These are phyloP conservation scores for Cardamine occulta DNA, from an alignment of 345 rosid genomes.

Conservation along the genomic window DNA sequence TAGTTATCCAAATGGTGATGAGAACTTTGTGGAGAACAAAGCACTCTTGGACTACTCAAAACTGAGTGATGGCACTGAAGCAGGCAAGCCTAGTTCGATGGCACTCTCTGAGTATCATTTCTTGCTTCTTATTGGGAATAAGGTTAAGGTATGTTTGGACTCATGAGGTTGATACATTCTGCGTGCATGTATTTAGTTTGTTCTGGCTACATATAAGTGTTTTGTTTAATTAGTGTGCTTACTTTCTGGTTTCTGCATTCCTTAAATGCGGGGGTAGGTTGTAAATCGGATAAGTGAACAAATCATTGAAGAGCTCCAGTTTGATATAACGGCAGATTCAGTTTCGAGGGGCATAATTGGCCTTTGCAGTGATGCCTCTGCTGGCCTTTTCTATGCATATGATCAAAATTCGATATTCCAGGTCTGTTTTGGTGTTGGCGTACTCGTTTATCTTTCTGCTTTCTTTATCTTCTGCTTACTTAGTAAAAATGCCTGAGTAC, in stretches of 20 bases:
- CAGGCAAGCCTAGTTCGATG: slow-evolving; percentile 82
- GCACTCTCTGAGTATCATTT: slow-evolving; percentile 97
- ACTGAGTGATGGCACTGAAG: slow-evolving; percentile 72
- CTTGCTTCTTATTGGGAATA: slow-evolving; percentile 88
- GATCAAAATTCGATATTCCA: slow-evolving; percentile 95
- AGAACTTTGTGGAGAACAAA: slow-evolving; percentile 97
- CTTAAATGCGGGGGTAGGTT: slow-evolving; percentile 58
- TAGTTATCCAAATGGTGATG: slow-evolving; percentile 90
- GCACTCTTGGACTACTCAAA: slow-evolving; percentile 86
- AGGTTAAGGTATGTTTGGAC: slow-evolving; percentile 81
- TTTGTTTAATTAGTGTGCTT: slow-evolving; percentile 31
- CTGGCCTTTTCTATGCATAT: slow-evolving; percentile 95
- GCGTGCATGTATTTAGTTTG: slow-evolving; percentile 8
- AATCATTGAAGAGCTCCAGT: slow-evolving; percentile 95
- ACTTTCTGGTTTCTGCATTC: slow-evolving; percentile 34
- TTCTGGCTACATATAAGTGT: slow-evolving; percentile 13
- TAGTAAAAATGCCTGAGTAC: slow-evolving; percentile 12
- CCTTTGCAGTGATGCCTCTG: slow-evolving; percentile 95
- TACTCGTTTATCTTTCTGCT: slow-evolving; percentile 27
- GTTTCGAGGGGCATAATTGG: slow-evolving; percentile 89
- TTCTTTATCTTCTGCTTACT: not conserved
- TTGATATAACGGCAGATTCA: slow-evolving; percentile 89
- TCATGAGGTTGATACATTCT: slow-evolving; percentile 17
- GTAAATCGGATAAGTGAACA: slow-evolving; percentile 97
- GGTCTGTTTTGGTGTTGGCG: slow-evolving; percentile 50